phyloP scores from a whole-genome alignment of 1,139 yeast species.

The Blastobotrys buckinghamii region DNA sequence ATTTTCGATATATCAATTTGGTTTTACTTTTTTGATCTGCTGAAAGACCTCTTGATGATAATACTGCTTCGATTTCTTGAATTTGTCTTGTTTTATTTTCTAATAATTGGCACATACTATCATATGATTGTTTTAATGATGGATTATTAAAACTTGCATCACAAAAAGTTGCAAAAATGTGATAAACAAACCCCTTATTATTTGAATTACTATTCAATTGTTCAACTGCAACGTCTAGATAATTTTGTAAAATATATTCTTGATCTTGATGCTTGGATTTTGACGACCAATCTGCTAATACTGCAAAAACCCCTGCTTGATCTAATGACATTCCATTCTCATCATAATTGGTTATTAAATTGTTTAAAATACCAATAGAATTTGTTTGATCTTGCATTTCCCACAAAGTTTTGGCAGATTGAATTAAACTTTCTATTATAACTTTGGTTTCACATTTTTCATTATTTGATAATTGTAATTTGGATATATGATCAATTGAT shows the following conservation, averaged over 20 bases:
- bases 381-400: slow-evolving; percentile 20
- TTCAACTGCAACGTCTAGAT: slow-evolving; percentile 44
- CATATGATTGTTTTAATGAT: slow-evolving; percentile 41
- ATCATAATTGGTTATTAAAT: background rate
- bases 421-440: slow-evolving; percentile 11
- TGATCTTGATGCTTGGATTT: slow-evolving; percentile 65
- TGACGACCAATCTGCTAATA: slow-evolving; percentile 65
- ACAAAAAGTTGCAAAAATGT: slow-evolving; percentile 68
- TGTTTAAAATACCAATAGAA: slow-evolving; percentile 16
- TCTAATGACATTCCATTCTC: slow-evolving; percentile 10
- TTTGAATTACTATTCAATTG: slow-evolving; percentile 16
- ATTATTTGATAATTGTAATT: background rate
- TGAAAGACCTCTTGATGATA: too few relatives aligned
- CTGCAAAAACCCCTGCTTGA: slow-evolving; percentile 20
- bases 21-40: slow-evolving; percentile 23
- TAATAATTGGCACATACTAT: slow-evolving; percentile 44
- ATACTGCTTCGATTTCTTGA: too few relatives aligned
- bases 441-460: background rate
- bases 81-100: slow-evolving; percentile 28
- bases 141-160: slow-evolving; percentile 54
- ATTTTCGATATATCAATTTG: slow-evolving; percentile 32
- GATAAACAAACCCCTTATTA: slow-evolving; percentile 43
- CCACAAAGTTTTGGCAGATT: slow-evolving; percentile 22
- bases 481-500: slow-evolving; percentile 11
- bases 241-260: slow-evolving; percentile 47